A percentile compares a stretch with the other conserved stretches of the same genome.
Evolutionary conservation across 2,329 filamentous ascomycete species (phyloP).

Genomic region (Botryosphaeria dothidea): DNA sequence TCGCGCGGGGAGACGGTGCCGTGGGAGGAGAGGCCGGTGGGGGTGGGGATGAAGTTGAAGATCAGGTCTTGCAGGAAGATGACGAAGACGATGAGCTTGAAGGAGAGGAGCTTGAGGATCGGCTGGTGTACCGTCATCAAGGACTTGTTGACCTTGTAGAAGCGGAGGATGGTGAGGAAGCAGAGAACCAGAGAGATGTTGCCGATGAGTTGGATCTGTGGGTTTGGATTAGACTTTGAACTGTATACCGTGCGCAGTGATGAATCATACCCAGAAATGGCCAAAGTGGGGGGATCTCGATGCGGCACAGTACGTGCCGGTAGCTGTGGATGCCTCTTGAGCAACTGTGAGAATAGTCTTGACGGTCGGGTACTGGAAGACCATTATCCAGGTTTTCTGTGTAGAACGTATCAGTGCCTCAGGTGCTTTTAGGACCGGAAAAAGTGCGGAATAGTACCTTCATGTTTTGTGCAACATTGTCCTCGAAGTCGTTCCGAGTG

Average conservation of each 20-base stretch:
- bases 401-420: neutral
- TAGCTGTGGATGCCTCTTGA: slow-evolving; percentile 26
- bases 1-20: slow-evolving; percentile 22
- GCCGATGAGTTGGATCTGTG: slow-evolving; percentile 28
- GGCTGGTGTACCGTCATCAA: slow-evolving; percentile 14
- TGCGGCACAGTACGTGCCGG: slow-evolving; percentile 26
- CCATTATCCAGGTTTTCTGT: slow-evolving; percentile 28
- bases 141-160: slow-evolving; percentile 25
- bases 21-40: slow-evolving; percentile 15
- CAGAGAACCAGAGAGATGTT: slow-evolving; percentile 13
- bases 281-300: neutral
- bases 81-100: slow-evolving; percentile 32
- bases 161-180: slow-evolving; percentile 27
- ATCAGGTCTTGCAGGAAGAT: slow-evolving; percentile 28
- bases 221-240: slow-evolving; percentile 16
- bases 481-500: neutral
- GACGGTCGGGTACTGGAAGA: slow-evolving; percentile 31
- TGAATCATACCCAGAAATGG: slow-evolving; percentile 18
- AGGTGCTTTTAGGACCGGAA: neutral
- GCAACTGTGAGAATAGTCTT: slow-evolving; percentile 26
- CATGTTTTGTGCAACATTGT: neutral
- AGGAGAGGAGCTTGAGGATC: slow-evolving; percentile 28
- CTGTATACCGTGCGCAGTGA: slow-evolving; percentile 22
- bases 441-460: slow-evolving; percentile 18
- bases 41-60: slow-evolving; percentile 27